Evolutionary conservation across 2,329 filamentous ascomycete genomes (phyloP).

Genomic region (Claviceps citrina): DNA sequence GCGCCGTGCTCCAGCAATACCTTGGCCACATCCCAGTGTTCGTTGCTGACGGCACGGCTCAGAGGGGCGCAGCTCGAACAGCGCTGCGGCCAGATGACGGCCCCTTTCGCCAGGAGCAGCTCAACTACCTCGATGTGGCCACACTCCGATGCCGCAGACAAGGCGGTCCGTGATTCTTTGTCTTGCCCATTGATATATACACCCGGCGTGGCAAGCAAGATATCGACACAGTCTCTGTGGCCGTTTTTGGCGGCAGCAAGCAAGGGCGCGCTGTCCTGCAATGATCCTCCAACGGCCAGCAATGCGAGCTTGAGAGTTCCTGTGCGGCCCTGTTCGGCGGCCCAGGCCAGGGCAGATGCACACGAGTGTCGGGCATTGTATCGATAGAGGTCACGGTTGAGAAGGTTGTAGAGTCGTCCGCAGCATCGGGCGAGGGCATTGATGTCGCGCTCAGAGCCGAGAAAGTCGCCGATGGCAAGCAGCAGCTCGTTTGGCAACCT

Average conservation of each 20-base stretch:
- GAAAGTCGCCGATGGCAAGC: slow-evolving; percentile 1
- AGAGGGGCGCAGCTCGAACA: slow-evolving; percentile 8
- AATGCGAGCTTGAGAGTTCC: slow-evolving; percentile 4
- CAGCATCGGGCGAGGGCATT: slow-evolving; percentile 1
- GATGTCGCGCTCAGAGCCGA: slow-evolving; percentile 2
- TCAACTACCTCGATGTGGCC: too few species aligned
- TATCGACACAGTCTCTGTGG: not conserved
- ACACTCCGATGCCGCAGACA: slow-evolving; percentile 5
- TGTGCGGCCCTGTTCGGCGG: slow-evolving; percentile 2
- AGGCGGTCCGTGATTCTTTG: slow-evolving; percentile 5
- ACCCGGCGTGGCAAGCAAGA: slow-evolving; percentile 3
- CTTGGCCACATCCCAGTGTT: slow-evolving; percentile 3
- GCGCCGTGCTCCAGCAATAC: slow-evolving; percentile 7
- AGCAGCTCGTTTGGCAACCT: slow-evolving; percentile 6
- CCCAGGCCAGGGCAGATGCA: slow-evolving; percentile 4
- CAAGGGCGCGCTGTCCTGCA: slow-evolving; percentile 3
- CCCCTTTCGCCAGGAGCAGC: slow-evolving; percentile 5
- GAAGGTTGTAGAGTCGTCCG: slow-evolving; percentile 2
- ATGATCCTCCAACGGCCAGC: not conserved
- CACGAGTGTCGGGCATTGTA: not conserved
- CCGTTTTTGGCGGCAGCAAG: slow-evolving; percentile 3
- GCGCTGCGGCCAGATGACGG: too few species aligned
- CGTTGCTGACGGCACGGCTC: slow-evolving; percentile 6
- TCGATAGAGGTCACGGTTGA: slow-evolving; percentile 3
- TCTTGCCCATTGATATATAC: slow-evolving; percentile 2